Evolutionary conservation across 257 asterid genomes (phyloP).

Genomic region (Jasminum sambac): DNA sequence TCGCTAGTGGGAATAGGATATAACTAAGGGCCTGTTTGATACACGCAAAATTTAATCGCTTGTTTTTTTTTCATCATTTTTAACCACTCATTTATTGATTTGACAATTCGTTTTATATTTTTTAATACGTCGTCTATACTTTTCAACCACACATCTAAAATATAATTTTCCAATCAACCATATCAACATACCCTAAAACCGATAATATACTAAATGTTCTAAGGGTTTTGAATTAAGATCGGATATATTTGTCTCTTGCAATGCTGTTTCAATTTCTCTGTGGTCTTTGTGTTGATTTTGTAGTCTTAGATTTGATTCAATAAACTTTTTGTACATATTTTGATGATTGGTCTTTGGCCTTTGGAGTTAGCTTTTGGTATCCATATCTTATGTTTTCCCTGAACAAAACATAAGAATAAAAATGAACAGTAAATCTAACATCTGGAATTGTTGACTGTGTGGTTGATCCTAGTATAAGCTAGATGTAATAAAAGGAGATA

Average conservation of each 20-base stretch:
- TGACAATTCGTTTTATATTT: no score
- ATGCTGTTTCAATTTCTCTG: neutral
- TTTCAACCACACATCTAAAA: no score
- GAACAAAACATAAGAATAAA: neutral
- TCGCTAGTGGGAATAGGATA: neutral
- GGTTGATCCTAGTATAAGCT: constrained; percentile 72
- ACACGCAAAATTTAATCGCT: no score
- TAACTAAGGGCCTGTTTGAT: no score
- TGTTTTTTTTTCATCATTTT: no score
- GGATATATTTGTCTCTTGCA: neutral
- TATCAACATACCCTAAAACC: no score
- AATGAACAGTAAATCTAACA: neutral
- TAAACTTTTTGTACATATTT: neutral
- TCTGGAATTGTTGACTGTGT: constrained; percentile 8
- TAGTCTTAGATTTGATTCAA: neutral
- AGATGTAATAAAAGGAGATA: constrained; percentile 78
- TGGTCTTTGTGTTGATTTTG: neutral
- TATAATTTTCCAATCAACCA: no score
- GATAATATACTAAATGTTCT: neutral
- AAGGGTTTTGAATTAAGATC: neutral
- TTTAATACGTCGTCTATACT: no score
- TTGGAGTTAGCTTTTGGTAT: neutral
- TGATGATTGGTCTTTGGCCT: neutral
- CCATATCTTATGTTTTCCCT: neutral
- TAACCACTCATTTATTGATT: no score